A percentile compares a stretch with the other conserved stretches of the same genome.
Evolutionary conservation across 164 flowering plant genomes (phyloP).

Genomic region (Aristolochia contorta): DNA sequence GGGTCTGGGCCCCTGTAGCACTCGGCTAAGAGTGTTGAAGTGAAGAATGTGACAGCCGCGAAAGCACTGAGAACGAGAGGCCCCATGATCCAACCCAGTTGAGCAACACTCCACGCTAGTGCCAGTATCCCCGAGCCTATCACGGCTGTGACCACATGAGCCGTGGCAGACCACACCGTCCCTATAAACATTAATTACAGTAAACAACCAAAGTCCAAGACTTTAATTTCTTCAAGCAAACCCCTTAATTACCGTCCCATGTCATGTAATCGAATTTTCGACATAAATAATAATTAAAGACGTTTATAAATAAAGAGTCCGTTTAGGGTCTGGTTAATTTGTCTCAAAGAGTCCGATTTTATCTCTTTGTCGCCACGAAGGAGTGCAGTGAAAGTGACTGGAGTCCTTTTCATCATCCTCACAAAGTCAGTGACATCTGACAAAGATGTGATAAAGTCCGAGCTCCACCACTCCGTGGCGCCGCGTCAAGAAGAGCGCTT

Average conservation of each 20-base stretch:
- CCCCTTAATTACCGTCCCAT: not conserved
- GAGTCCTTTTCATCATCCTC: too few relatives aligned
- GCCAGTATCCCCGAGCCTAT: slow-evolving; percentile 10
- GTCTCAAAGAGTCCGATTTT: too few relatives aligned
- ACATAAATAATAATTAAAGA: too few relatives aligned
- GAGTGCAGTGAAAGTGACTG: too few relatives aligned
- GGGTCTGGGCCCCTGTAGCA: slow-evolving; percentile 10
- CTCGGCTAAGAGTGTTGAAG: slow-evolving; percentile 5
- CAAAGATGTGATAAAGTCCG: too few relatives aligned
- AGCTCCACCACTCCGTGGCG: too few relatives aligned
- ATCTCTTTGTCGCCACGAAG: too few relatives aligned
- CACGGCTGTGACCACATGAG: slow-evolving; percentile 10
- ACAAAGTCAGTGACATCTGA: too few relatives aligned
- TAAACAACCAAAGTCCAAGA: not conserved
- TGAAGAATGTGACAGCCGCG: slow-evolving; percentile 7
- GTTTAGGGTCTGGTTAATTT: too few relatives aligned
- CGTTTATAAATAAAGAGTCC: too few relatives aligned
- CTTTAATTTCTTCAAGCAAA: not conserved
- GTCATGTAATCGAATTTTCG: too few relatives aligned
- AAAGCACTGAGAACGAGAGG: slow-evolving; percentile 5
- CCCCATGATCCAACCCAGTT: slow-evolving; percentile 9
- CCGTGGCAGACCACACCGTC: slow-evolving; percentile 10
- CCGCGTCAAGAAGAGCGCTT: too few relatives aligned
- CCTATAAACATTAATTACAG: not conserved
- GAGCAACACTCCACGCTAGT: slow-evolving; percentile 11